Conservation (phyloP, 805 yeast species). For the Hermanozyma aechmeae region DNA sequence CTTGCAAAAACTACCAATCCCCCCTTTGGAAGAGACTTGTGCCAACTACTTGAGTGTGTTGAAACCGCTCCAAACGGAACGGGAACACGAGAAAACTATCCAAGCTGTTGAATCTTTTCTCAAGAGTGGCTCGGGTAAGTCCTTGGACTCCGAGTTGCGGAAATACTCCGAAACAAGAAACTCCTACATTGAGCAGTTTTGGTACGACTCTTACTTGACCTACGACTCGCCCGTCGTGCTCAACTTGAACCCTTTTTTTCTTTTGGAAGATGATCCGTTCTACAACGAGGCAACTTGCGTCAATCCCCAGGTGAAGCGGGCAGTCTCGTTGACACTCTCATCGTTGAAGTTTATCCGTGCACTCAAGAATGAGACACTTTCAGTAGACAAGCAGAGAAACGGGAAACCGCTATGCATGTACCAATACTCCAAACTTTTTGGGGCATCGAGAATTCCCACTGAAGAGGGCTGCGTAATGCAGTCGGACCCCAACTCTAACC, state of each 20-base stretch:
- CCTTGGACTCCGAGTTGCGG: constrained; percentile 55
- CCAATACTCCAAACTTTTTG: constrained; percentile 80
- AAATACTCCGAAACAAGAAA: constrained; percentile 55
- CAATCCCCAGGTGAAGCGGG: constrained; percentile 62
- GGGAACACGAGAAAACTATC: constrained; percentile 54
- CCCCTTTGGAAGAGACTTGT: constrained; percentile 62
- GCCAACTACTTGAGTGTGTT: constrained; percentile 54
- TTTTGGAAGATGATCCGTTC: constrained; percentile 88
- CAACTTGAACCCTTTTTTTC: constrained; percentile 82
- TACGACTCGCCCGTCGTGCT: constrained; percentile 89
- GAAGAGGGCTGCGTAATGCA: constrained; percentile 76
- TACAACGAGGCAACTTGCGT: constrained; percentile 39
- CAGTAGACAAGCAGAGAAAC: constrained; percentile 59
- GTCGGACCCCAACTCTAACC: constrained; percentile 65
- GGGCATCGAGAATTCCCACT: constrained; percentile 81
- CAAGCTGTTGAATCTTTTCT: constrained; percentile 51
- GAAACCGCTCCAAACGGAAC: constrained; percentile 72
- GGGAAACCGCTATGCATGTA: constrained; percentile 76
- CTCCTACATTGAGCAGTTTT: constrained; percentile 86
- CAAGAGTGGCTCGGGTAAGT: constrained; percentile 39
- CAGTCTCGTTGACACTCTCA: constrained; percentile 70
- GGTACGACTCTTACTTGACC: constrained; percentile 85
- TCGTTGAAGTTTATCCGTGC: constrained; percentile 76
- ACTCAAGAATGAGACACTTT: constrained; percentile 61
- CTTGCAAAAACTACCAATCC: constrained; percentile 69